phyloP scores from a whole-genome alignment of 1,284 basidiomycete genomes.

The Macrocybe sp. region DNA sequence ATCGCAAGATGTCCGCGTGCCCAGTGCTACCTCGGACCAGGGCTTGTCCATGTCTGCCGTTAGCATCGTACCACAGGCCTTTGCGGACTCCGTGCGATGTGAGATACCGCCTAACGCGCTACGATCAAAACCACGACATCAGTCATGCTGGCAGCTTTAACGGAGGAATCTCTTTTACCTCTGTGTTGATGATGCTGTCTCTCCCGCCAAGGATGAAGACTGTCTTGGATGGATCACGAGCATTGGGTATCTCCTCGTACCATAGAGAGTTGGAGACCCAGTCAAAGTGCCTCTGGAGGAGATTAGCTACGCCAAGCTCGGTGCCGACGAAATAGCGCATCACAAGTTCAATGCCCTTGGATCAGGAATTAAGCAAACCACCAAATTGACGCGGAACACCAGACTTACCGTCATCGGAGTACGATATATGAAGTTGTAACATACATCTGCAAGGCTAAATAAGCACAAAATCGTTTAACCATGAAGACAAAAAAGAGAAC shows the following conservation, averaged over 20 bases:
- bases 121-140: constrained; percentile 1
- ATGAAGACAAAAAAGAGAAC: background rate
- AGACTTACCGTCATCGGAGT: constrained; percentile 50
- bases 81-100: constrained; percentile 69
- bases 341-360: constrained; percentile 69
- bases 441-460: constrained; percentile 54
- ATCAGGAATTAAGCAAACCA: constrained; percentile 6
- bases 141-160: background rate
- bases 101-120: constrained; percentile 75
- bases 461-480: constrained; percentile 3
- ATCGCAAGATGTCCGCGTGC: constrained; percentile 58
- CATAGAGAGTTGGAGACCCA: constrained; percentile 89
- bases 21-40: constrained; percentile 51
- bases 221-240: constrained; percentile 52
- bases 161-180: constrained; percentile 32
- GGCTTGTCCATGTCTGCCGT: constrained; percentile 71
- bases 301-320: constrained; percentile 83
- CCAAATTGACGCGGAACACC: constrained; percentile 3
- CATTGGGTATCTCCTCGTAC: constrained; percentile 84
- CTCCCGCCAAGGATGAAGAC: constrained; percentile 76
- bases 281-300: constrained; percentile 79
- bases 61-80: constrained; percentile 66
- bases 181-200: constrained; percentile 74
- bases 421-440: constrained; percentile 84
- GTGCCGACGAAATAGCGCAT: constrained; percentile 84